These are phyloP conservation scores for Lipomyces yarrowii DNA, from an alignment of 1,139 yeast species.

Conservation along the genomic window DNA sequence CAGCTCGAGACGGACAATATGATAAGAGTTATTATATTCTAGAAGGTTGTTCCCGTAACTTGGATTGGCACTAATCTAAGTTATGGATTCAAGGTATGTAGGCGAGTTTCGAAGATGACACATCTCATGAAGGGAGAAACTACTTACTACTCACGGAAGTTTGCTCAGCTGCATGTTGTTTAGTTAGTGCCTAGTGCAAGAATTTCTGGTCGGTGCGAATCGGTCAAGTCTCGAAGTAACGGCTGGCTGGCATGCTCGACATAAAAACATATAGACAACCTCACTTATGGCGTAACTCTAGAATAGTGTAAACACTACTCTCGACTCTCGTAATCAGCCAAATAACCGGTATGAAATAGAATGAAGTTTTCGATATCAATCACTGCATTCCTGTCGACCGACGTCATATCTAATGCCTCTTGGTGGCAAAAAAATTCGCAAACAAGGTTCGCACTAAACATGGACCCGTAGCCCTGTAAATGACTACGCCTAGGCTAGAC, in stretches of 20 bases:
- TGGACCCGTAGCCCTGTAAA: not conserved
- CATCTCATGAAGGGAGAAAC: too few species aligned
- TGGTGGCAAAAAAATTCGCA: not conserved
- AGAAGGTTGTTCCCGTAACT: too few species aligned
- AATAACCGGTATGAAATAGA: too few species aligned
- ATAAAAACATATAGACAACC: too few species aligned
- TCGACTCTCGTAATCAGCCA: not conserved
- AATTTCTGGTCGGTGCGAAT: not conserved
- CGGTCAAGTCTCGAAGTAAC: too few species aligned
- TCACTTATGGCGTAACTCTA: not conserved
- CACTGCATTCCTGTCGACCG: not conserved
- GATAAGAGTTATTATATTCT: too few species aligned
- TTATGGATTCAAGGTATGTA: too few species aligned
- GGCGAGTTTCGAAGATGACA: too few species aligned
- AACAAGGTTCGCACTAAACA: not conserved
- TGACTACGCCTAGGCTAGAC: not conserved
- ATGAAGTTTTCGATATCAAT: too few species aligned
- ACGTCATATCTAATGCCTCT: not conserved
- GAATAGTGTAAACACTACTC: not conserved
- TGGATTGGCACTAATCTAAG: too few species aligned
- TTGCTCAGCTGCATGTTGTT: not conserved
- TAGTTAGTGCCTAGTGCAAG: not conserved
- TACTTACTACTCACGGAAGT: too few species aligned
- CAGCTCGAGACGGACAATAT: too few species aligned
- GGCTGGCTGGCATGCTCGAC: not conserved